Percentiles rank a stretch among this genome's conserved stretches.
These are phyloP conservation scores for Hanseniaspora vineae DNA, from an alignment of 805 yeast genomes.

Conservation along the genomic window DNA sequence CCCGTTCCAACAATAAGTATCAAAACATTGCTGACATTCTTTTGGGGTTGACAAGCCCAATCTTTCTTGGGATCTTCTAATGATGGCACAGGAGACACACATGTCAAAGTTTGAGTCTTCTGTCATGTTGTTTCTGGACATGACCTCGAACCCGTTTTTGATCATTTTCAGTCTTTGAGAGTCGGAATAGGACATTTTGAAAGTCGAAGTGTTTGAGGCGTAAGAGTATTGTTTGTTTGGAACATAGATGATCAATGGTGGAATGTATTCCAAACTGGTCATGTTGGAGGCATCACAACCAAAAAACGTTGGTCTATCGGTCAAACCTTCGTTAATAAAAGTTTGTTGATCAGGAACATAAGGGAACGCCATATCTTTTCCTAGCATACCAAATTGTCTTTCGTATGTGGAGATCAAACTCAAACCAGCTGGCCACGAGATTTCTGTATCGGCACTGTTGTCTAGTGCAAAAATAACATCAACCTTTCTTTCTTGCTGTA, in stretches of 20 bases:
- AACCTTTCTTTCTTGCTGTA: slow-evolving; percentile 44
- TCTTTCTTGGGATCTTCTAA: slow-evolving; percentile 68
- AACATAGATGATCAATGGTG: slow-evolving; percentile 67
- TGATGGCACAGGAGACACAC: slow-evolving; percentile 74
- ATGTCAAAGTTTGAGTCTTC: slow-evolving; percentile 55
- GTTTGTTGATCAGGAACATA: slow-evolving; percentile 62
- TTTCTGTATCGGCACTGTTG: slow-evolving; percentile 50
- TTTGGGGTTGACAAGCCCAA: slow-evolving; percentile 40
- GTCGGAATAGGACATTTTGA: slow-evolving; percentile 46
- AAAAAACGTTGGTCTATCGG: slow-evolving; percentile 63
- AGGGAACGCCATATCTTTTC: slow-evolving; percentile 57
- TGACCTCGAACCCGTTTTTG: slow-evolving; percentile 60
- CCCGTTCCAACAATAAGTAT: slow-evolving; percentile 68
- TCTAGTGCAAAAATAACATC: slow-evolving; percentile 58
- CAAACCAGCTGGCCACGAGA: slow-evolving; percentile 55
- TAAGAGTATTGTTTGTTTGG: slow-evolving; percentile 61
- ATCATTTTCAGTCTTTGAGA: slow-evolving; percentile 48
- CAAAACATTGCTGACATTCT: slow-evolving; percentile 63
- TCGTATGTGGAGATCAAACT: slow-evolving; percentile 43
- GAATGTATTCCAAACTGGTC: slow-evolving; percentile 39
- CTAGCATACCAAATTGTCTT: slow-evolving; percentile 43
- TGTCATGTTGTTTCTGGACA: slow-evolving; percentile 54
- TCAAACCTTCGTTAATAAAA: slow-evolving; percentile 46
- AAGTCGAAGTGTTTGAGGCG: slow-evolving; percentile 62
- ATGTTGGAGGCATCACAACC: slow-evolving; percentile 65